Conservation (phyloP, 768 basidiomycete genomes). For the Hysterangium stoloniferum region DNA sequence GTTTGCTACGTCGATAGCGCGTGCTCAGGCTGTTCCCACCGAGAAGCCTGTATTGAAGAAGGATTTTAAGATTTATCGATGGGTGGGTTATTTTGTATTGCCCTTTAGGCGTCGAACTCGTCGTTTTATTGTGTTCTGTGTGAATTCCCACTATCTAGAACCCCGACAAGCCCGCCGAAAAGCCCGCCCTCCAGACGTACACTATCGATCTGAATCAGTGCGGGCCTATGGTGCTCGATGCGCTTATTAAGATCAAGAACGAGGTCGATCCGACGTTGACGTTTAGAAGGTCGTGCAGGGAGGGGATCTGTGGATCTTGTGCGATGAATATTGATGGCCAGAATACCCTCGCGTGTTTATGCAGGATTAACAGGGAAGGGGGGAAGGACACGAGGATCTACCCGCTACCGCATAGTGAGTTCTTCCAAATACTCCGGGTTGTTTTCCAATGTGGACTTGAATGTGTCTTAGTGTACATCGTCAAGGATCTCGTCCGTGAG, state of each 20-base stretch:
- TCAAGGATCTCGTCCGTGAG: slow-evolving; percentile 90
- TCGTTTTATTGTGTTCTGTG: slow-evolving; percentile 10
- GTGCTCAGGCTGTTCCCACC: slow-evolving; percentile 35
- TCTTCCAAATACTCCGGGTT: background rate
- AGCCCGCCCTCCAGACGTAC: slow-evolving; percentile 88
- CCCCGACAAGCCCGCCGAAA: slow-evolving; percentile 88
- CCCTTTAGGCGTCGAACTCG: background rate
- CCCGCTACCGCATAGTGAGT: slow-evolving; percentile 92
- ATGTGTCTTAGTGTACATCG: slow-evolving; percentile 75
- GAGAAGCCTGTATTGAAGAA: slow-evolving; percentile 73
- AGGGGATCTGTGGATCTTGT: slow-evolving; percentile 97
- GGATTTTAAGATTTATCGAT: slow-evolving; percentile 98
- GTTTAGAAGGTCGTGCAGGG: slow-evolving; percentile 87
- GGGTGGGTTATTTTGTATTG: slow-evolving; percentile 49
- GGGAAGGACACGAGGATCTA: slow-evolving; percentile 84
- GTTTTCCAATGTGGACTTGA: background rate
- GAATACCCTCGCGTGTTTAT: slow-evolving; percentile 96
- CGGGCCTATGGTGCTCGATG: slow-evolving; percentile 94
- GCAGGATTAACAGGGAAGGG: slow-evolving; percentile 78
- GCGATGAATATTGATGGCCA: slow-evolving; percentile 99
- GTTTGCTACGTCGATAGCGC: slow-evolving; percentile 8
- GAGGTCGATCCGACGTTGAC: slow-evolving; percentile 95
- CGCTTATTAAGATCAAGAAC: slow-evolving; percentile 98
- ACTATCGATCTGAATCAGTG: slow-evolving; percentile 88
- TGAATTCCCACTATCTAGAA: slow-evolving; percentile 41